Evolutionary conservation across 257 asterid genomes (phyloP).

Genomic region (Penstemon barbatus): DNA sequence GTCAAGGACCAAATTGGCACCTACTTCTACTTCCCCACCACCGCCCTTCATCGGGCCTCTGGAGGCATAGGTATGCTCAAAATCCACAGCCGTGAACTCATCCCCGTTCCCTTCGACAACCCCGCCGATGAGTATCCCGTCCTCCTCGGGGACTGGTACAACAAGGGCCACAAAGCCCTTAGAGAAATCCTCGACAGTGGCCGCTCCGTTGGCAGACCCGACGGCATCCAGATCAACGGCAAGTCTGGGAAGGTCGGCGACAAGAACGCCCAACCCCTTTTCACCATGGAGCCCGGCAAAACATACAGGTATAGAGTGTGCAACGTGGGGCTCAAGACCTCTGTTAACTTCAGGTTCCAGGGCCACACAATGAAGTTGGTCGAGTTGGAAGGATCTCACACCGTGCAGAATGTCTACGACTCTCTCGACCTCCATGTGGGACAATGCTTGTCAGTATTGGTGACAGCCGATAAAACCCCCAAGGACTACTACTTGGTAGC

Average conservation of each 20-base stretch:
- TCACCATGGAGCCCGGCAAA: constrained; percentile 48
- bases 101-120: constrained; percentile 52
- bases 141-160: constrained; percentile 56
- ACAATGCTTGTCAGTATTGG: constrained; percentile 51
- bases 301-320: constrained; percentile 57
- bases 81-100: constrained; percentile 54
- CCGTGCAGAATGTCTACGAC: constrained; percentile 51
- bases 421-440: constrained; percentile 57
- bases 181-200: constrained; percentile 48
- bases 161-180: constrained; percentile 56
- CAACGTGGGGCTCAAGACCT: constrained; percentile 47
- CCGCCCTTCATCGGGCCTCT: constrained; percentile 48
- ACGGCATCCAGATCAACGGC: constrained; percentile 58
- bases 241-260: constrained; percentile 44
- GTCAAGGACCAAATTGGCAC: constrained; percentile 60
- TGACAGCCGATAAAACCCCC: constrained; percentile 46
- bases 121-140: constrained; percentile 40
- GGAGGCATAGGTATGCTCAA: constrained; percentile 52
- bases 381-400: constrained; percentile 60
- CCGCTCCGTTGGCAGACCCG: constrained; percentile 44
- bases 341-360: constrained; percentile 50
- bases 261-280: constrained; percentile 33
- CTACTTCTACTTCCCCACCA: constrained; percentile 54
- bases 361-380: constrained; percentile 54
- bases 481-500: constrained; percentile 53